Evolutionary conservation across 164 flowering plant genomes (phyloP).

Genomic region (Vitis amurensis): DNA sequence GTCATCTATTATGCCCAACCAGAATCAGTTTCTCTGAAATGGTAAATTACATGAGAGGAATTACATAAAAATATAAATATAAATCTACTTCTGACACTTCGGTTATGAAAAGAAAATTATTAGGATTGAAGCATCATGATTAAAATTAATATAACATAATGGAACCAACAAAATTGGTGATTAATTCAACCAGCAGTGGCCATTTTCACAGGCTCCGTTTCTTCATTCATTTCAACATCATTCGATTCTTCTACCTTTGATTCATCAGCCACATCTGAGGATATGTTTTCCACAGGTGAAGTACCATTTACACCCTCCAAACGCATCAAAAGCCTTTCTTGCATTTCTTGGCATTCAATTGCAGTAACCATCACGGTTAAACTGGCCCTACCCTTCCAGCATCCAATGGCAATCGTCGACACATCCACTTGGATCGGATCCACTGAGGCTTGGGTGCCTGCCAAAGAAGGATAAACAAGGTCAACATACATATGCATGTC

Average conservation of each 20-base stretch:
- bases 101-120: not conserved
- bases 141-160: not conserved
- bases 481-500: not conserved
- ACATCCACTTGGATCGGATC: slow-evolving; percentile 39
- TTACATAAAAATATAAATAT: not conserved
- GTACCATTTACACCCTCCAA: slow-evolving; percentile 19
- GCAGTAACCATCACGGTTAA: slow-evolving; percentile 78
- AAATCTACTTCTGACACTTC: not conserved
- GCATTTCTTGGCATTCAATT: slow-evolving; percentile 78
- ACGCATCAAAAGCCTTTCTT: slow-evolving; percentile 61
- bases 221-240: slow-evolving; percentile 5
- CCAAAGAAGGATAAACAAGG: slow-evolving; percentile 5
- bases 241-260: not conserved
- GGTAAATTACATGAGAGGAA: not conserved
- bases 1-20: not conserved
- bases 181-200: not conserved
- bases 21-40: not conserved
- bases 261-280: slow-evolving; percentile 1
- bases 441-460: slow-evolving; percentile 33
- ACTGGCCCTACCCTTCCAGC: slow-evolving; percentile 89
- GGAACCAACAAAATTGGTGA: not conserved
- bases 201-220: not conserved
- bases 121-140: not conserved
- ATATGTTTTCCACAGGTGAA: slow-evolving; percentile 13
- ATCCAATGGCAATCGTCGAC: slow-evolving; percentile 82